Evolutionary conservation across 2,329 filamentous ascomycete genomes (phyloP), one percentile per base, ranked within the genome.

Genomic region (Aureobasidium sp.): DNA sequence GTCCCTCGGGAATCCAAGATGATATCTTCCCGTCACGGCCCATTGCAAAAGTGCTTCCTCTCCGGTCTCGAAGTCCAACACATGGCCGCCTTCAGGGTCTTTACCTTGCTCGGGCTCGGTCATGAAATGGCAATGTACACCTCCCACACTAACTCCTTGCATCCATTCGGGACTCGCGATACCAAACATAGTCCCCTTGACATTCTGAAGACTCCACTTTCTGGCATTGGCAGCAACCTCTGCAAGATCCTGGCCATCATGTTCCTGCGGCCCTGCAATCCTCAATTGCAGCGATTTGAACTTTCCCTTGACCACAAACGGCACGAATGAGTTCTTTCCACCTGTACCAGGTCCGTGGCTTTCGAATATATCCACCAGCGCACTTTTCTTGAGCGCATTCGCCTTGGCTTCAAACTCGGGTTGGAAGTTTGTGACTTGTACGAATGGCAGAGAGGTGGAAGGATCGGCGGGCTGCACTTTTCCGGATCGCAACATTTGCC

Each of bases 1-100:
- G 48, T 73, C 75, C 51, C 75, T 72, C 27, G 76, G 75, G 48
- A 78, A 76, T 0, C 75, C 75, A 32, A 78, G 63, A 68, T 77
- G 76, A 62, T 77, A 76, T 41, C 75, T 69, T 13, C 75, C 76
- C 48, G 73, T 76, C 61, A 75, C 76, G 2, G 73, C 72, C 69
- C 72, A 77, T 42, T 72, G 70, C 59, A 78, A 62, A 20, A 68
- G 12, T 5, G 68, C 72, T 26, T 70, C 72, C 3, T 71, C 71
- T 0, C 65, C 69, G 39, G 71, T 73, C 62, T 72, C 72, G 59
- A 78, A 77, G 36, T 76, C 71, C 23, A 68, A 62, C 9, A 78
- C 72, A 26, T 68, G 67, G 0, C 75, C 76, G 4, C 75, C 76
- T 17, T 68, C 64, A 55, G 67, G 68, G 58, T 71, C 72, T 26